Conservation (phyloP, 108 stramenopile species). For the Skeletonema menzelii region DNA sequence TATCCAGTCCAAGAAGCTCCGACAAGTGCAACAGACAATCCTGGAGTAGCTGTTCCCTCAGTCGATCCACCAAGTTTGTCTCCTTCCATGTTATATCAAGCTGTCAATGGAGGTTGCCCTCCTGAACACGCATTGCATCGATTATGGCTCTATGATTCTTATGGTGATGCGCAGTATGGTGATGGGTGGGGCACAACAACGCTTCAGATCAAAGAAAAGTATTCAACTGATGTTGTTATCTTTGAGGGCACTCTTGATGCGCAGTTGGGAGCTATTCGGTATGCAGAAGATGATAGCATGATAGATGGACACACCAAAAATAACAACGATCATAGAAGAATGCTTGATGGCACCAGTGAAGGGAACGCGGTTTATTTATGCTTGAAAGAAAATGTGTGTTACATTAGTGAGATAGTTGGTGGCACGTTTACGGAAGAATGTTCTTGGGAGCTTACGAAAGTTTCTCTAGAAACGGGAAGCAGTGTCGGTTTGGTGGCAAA, state of each 20-base stretch:
- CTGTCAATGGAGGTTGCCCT: constrained; percentile 26
- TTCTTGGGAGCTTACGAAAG: constrained; percentile 24
- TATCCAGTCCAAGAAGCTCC: not conserved
- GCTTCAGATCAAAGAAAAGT: constrained; percentile 20
- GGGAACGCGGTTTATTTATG: constrained; percentile 17
- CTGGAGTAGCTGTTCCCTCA: not conserved
- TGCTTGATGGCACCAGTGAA: not conserved
- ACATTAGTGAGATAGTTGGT: constrained; percentile 14
- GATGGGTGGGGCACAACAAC: constrained; percentile 23
- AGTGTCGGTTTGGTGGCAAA: constrained; percentile 12
- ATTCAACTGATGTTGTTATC: constrained; percentile 2
- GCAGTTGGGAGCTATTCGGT: not conserved
- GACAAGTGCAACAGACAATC: not conserved
- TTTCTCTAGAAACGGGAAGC: constrained; percentile 18
- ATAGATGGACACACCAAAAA: not conserved
- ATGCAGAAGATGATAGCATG: not conserved
- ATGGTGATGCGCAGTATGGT: constrained; percentile 8
- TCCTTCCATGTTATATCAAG: constrained; percentile 24
- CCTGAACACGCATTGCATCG: constrained; percentile 16
- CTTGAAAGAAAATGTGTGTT: constrained; percentile 24
- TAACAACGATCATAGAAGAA: not conserved
- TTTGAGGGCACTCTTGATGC: constrained; percentile 13
- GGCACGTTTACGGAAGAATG: constrained; percentile 15
- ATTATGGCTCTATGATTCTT: constrained; percentile 21
- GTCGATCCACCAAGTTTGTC: constrained; percentile 17